These are phyloP conservation scores for Amylocarpus encephaloides DNA, from an alignment of 2,329 filamentous ascomycete genomes.

Conservation along the genomic window DNA sequence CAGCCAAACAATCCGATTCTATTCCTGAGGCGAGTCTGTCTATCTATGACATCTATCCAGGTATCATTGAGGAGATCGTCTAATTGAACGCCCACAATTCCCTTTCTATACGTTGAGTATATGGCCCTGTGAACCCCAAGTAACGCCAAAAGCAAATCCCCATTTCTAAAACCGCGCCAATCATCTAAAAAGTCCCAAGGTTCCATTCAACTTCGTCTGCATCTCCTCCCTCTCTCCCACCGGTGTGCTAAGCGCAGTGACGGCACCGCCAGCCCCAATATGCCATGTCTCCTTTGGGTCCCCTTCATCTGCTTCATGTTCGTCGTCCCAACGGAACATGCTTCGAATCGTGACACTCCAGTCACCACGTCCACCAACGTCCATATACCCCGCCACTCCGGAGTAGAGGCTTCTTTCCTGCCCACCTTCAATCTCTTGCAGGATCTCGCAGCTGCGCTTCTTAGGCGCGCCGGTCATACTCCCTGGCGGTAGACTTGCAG, in stretches of 20 bases:
- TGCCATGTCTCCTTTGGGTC: conserved; percentile 59
- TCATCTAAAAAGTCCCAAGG: conserved; percentile 24
- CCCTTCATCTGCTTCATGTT: conserved; percentile 33
- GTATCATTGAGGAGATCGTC: conserved; percentile 18
- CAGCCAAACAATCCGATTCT: too few species aligned
- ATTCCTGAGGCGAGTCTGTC: background rate
- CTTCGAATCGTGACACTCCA: conserved; percentile 89
- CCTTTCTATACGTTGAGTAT: conserved; percentile 20
- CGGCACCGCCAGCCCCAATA: conserved; percentile 83
- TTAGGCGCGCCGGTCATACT: conserved; percentile 98
- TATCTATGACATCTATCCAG: conserved; percentile 2
- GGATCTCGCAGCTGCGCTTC: conserved; percentile 80
- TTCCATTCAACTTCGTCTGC: conserved; percentile 54
- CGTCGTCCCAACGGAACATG: conserved; percentile 66
- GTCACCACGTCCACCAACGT: conserved; percentile 76
- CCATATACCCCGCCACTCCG: conserved; percentile 84
- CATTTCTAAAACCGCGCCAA: background rate
- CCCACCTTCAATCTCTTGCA: conserved; percentile 60
- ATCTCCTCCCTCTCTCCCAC: conserved; percentile 87
- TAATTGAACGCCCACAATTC: background rate
- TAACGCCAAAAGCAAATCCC: background rate
- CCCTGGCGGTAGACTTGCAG: conserved; percentile 74
- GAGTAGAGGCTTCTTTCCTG: conserved; percentile 71
- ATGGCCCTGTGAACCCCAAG: background rate
- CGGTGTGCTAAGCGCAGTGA: conserved; percentile 76